Evolutionary conservation across 331 rosid species (phyloP).

Genomic region (Malus hybrid): DNA sequence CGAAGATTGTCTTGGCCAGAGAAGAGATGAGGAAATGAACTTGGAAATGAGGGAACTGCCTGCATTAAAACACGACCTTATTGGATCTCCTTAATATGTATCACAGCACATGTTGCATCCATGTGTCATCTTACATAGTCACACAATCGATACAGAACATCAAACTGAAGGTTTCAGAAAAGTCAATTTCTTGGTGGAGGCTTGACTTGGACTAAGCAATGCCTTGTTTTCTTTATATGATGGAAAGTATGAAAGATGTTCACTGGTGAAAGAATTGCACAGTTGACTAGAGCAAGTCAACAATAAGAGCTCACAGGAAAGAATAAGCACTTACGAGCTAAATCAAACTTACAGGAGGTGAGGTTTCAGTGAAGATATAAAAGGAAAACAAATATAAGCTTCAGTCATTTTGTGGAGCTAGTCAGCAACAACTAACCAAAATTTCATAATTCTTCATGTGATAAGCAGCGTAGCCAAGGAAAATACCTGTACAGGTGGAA

Average conservation of each 20-base stretch:
- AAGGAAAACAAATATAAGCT: neutral
- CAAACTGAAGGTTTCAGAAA: neutral
- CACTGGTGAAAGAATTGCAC: neutral
- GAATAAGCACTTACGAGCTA: neutral
- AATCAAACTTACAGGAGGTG: neutral
- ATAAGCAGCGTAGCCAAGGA: neutral
- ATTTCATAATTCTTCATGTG: neutral
- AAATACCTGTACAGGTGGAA: conserved; percentile 90
- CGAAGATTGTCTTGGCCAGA: conserved; percentile 62
- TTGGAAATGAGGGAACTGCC: conserved; percentile 97
- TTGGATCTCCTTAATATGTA: conserved; percentile 20
- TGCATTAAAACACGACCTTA: conserved; percentile 31
- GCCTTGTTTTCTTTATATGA: neutral
- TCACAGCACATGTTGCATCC: too few relatives aligned
- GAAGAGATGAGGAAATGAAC: conserved; percentile 91
- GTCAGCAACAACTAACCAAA: neutral
- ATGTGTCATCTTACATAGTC: neutral
- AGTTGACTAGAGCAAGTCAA: neutral
- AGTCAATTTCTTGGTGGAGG: neutral
- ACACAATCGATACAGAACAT: neutral
- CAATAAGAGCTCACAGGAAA: neutral
- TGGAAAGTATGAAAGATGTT: neutral
- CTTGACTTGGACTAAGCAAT: neutral
- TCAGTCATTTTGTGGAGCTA: neutral
- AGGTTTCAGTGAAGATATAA: neutral